A percentile compares a stretch with the other conserved stretches of the same genome.
Conservation (phyloP, 192 early-diverging fungal species). For the Entomortierella parvispora region DNA sequence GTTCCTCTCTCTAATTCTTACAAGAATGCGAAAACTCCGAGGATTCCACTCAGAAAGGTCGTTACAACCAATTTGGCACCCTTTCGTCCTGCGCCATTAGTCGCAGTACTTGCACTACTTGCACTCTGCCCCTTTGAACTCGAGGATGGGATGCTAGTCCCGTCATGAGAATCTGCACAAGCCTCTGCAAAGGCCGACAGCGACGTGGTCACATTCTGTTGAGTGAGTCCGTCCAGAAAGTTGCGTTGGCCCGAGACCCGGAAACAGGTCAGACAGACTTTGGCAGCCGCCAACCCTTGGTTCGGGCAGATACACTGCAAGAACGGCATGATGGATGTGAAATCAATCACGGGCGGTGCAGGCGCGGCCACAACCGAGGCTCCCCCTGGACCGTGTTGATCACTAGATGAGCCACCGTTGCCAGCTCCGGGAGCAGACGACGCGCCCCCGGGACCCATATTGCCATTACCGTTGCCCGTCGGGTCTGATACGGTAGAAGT, state of each 20-base stretch:
- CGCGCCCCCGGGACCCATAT: no score
- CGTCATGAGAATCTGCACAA: slow-evolving; percentile 5
- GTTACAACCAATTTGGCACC: no score
- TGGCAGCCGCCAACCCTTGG: slow-evolving; percentile 2
- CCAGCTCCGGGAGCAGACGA: no score
- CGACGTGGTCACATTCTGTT: slow-evolving; percentile 15
- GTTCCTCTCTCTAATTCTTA: no score
- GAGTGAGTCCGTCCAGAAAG: background rate
- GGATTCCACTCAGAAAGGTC: no score
- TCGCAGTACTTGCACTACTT: no score
- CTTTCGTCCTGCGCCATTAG: no score
- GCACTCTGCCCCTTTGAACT: no score
- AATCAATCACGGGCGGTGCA: background rate
- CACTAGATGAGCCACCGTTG: background rate
- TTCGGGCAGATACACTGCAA: slow-evolving; percentile 20
- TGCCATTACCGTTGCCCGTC: background rate
- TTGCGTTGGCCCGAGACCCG: slow-evolving; percentile 3
- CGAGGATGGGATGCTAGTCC: background rate
- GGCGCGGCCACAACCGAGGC: no score
- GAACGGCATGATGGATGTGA: slow-evolving; percentile 8
- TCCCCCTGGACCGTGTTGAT: background rate
- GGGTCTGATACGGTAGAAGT: background rate
- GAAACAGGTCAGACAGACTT: slow-evolving; percentile 15
- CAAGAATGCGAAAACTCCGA: no score
- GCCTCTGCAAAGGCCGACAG: slow-evolving; percentile 1